phyloP scores from a whole-genome alignment of 306 rosid species.

The Abrus precatorius region DNA sequence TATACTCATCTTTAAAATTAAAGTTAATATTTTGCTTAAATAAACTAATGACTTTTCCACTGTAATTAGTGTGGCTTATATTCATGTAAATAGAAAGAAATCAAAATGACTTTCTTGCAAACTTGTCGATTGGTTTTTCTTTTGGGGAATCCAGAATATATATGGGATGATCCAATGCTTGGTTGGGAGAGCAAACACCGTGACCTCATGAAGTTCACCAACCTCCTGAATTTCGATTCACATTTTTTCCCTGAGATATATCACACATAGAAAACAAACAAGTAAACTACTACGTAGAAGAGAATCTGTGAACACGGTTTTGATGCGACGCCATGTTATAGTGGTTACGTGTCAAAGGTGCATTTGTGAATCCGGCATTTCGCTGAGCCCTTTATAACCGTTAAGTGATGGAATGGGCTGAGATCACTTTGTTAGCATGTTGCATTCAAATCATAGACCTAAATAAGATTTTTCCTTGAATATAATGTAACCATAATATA shows the following conservation, averaged over 20 bases:
- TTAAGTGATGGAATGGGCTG: background rate
- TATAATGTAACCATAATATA: background rate
- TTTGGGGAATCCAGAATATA: background rate
- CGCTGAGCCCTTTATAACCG: background rate
- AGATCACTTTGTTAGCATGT: background rate
- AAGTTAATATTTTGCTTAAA: too few relatives aligned
- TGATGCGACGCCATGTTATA: constrained; percentile 1
- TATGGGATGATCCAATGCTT: constrained; percentile 18
- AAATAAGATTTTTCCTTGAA: background rate
- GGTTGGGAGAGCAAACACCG: background rate
- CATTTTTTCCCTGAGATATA: constrained; percentile 1
- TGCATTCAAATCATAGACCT: background rate
- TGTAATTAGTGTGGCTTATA: background rate
- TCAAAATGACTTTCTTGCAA: background rate
- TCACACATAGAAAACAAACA: background rate
- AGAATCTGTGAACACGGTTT: background rate
- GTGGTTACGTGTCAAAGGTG: constrained; percentile 19
- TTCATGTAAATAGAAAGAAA: background rate
- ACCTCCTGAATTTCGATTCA: constrained; percentile 37
- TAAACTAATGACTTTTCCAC: background rate
- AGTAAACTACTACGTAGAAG: background rate
- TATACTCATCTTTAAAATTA: too few relatives aligned
- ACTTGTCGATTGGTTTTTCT: background rate
- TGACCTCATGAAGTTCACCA: constrained; percentile 35
- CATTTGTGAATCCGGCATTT: background rate